Conservation (phyloP, 208 protist genomes). For the Crithidia thermophila region DNA sequence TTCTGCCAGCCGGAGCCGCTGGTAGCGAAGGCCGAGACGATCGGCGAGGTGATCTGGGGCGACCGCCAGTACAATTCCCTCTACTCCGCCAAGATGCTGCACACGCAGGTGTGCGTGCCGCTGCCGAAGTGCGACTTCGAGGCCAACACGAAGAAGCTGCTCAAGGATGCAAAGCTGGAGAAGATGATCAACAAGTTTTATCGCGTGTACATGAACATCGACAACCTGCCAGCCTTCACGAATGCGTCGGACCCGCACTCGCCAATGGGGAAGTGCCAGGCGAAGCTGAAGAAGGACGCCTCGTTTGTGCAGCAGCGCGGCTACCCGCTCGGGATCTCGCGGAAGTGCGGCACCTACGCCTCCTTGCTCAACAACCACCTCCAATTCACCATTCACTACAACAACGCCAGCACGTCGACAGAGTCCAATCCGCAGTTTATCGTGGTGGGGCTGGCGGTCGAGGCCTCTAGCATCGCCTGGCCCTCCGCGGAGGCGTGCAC, state of each 20-base stretch:
- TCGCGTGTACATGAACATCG: slow-evolving; percentile 85
- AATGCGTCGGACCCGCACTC: slow-evolving; percentile 11
- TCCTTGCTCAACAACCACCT: slow-evolving; percentile 84
- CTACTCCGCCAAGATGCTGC: slow-evolving; percentile 62
- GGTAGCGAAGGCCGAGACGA: slow-evolving; percentile 39
- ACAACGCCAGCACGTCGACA: slow-evolving; percentile 24
- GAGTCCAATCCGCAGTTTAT: slow-evolving; percentile 42
- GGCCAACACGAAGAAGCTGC: slow-evolving; percentile 36
- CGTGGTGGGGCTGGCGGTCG: slow-evolving; percentile 72
- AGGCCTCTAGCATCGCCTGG: slow-evolving; percentile 51
- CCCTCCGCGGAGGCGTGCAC: slow-evolving; percentile 16
- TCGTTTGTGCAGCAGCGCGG: slow-evolving; percentile 53
- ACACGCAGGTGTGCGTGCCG: slow-evolving; percentile 42
- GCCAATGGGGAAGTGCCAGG: slow-evolving; percentile 19
- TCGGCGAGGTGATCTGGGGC: slow-evolving; percentile 86
- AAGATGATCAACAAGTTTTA: slow-evolving; percentile 74
- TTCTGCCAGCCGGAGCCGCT: slow-evolving; percentile 58
- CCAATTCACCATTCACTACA: slow-evolving; percentile 79
- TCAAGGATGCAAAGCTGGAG: slow-evolving; percentile 28
- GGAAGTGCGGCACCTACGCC: slow-evolving; percentile 24
- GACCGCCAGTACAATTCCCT: slow-evolving; percentile 75
- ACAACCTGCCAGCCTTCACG: slow-evolving; percentile 79
- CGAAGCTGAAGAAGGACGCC: slow-evolving; percentile 29
- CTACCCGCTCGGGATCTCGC: slow-evolving; percentile 68
- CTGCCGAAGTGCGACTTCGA: slow-evolving; percentile 49